A percentile compares a stretch with the other conserved stretches of the same genome.
These are phyloP conservation scores for Vanilla planifolia DNA, from an alignment of 106 monocot genomes.

Conservation along the genomic window DNA sequence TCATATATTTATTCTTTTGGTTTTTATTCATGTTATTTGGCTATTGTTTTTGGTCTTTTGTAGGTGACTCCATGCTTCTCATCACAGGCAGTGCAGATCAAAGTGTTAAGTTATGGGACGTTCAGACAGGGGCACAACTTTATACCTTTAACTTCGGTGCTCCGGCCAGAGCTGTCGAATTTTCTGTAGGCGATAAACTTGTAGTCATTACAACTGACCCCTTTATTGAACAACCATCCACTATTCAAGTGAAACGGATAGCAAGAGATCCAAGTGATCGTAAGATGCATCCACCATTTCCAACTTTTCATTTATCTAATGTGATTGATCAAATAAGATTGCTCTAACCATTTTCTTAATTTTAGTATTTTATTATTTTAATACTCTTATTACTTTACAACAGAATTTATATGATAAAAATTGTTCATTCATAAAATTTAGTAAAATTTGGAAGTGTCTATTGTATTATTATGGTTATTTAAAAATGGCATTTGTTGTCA, in stretches of 20 bases:
- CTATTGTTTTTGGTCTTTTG: not conserved
- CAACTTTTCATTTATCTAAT: not conserved
- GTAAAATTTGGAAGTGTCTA: too few relatives aligned
- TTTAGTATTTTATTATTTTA: too few relatives aligned
- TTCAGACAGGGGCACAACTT: slow-evolving; percentile 68
- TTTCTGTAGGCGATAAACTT: slow-evolving; percentile 81
- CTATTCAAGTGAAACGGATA: slow-evolving; percentile 85
- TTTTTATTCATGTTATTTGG: not conserved
- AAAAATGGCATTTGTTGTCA: too few relatives aligned
- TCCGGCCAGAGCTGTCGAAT: slow-evolving; percentile 83
- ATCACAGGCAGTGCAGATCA: slow-evolving; percentile 85
- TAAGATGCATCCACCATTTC: slow-evolving; percentile 13
- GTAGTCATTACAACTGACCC: slow-evolving; percentile 75
- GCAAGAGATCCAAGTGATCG: slow-evolving; percentile 61
- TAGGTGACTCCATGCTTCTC: slow-evolving; percentile 75
- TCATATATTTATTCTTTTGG: not conserved
- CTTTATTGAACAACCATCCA: slow-evolving; percentile 56
- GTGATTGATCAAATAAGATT: not conserved
- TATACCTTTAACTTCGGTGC: slow-evolving; percentile 75
- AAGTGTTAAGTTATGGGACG: slow-evolving; percentile 81
- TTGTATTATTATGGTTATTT: too few relatives aligned
- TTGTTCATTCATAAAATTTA: too few relatives aligned
- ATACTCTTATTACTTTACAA: not conserved
- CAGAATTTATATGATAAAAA: too few relatives aligned
- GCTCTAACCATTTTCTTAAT: too few relatives aligned